Evolutionary conservation across 495 filamentous ascomycete species (phyloP).

Genomic region (Penicillium robsamsonii): DNA sequence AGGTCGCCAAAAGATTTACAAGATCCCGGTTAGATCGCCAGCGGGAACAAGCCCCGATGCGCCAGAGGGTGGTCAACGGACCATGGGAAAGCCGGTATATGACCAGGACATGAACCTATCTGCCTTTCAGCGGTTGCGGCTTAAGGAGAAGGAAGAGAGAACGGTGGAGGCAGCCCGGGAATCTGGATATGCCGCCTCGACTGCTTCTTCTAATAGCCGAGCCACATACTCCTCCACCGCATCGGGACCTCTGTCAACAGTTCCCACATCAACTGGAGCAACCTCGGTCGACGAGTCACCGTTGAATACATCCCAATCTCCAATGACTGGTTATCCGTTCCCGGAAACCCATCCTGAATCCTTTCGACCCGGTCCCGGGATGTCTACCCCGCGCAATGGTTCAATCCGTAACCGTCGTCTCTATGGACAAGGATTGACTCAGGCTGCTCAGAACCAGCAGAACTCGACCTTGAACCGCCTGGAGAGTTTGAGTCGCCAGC

Average conservation of each 20-base stretch:
- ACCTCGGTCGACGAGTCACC: conserved; percentile 85
- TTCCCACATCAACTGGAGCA: conserved; percentile 81
- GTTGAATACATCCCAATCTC: conserved; percentile 46
- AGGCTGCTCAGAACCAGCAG: conserved; percentile 79
- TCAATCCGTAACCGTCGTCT: conserved; percentile 69
- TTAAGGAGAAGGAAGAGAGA: conserved; percentile 56
- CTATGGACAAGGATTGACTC: conserved; percentile 81
- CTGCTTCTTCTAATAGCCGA: conserved; percentile 67
- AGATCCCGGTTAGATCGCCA: conserved; percentile 63
- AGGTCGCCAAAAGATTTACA: conserved; percentile 93
- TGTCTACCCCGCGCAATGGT: conserved; percentile 44
- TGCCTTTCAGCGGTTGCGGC: conserved; percentile 70
- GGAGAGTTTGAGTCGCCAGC: conserved; percentile 65
- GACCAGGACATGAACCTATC: conserved; percentile 82
- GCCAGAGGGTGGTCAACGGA: conserved; percentile 31
- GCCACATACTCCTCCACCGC: conserved; percentile 86
- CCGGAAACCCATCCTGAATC: conserved; percentile 16
- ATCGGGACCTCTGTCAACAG: conserved; percentile 64
- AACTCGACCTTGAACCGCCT: conserved; percentile 71
- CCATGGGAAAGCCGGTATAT: conserved; percentile 69
- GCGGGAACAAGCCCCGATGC: conserved; percentile 17
- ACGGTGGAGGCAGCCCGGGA: conserved; percentile 29
- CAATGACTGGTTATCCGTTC: conserved; percentile 17
- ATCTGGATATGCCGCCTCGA: conserved; percentile 59
- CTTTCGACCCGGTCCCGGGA: conserved; percentile 13